Evolutionary conservation across 768 basidiomycete species (phyloP), one percentile per base, ranked within the genome.

Genomic region (Trametes coccinea): DNA sequence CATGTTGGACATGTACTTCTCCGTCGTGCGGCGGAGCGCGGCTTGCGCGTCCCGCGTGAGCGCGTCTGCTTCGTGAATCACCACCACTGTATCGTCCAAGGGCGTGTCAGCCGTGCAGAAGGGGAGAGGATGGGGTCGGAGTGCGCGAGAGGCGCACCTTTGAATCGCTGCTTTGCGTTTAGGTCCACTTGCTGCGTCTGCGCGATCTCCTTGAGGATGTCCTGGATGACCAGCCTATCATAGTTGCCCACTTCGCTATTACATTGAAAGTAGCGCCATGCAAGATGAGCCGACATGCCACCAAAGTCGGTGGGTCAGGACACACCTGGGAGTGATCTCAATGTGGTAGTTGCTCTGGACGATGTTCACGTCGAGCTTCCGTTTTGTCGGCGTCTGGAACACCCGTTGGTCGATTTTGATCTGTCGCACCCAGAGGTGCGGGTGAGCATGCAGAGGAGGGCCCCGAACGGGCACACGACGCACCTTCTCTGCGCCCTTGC

Each of bases 1-100:
- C 85, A 99, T 84, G 73, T 98, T 99, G 44, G 89, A 87, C 91
- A 97, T 98, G 79, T 96, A 98, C 75, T 98, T 98, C 73, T 99
- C 96, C 96, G 98, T 99, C 9, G 96, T 99, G 59, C 96, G 83
- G 69, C 96, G 88, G 37, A 99, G 83, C 7, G 96, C 96, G 0
- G 96, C 95, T 78, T 99, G 96, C 1, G 96, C 96, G 76, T 99
- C 96, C 56, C 96, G 88, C 10, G 93, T 88, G 44, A 99, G 82
- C 0, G 92, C 89, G 73, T 99, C 96, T 2, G 96, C 96, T 76
- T 98, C 96, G 67, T 98, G 98, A 70, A 99, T 97, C 60, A 99
- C 83, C 53, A 99, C 95, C n/a, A 95, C 96, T 98, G 65, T 5
- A 48, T 5, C 45, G 22, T 46, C 2, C 17, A 10, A 30, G 29